Evolutionary conservation across 2,329 filamentous ascomycete genomes (phyloP), one percentile per base, ranked within the genome.

Genomic region (Fusarium veterinarium): DNA sequence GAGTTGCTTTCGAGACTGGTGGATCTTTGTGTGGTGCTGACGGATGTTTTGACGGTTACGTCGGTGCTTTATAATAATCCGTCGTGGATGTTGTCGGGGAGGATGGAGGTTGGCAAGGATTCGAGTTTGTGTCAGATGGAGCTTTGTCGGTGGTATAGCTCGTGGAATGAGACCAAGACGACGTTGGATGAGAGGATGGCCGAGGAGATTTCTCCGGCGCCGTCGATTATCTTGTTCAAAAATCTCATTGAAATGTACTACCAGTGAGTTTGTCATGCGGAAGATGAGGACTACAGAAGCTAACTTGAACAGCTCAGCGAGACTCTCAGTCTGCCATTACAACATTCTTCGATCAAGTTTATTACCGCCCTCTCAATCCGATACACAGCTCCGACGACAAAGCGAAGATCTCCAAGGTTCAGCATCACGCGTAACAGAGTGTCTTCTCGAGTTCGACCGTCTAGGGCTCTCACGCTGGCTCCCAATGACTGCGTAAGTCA

Each of bases 191-290:
- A 74, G 35, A 68, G 72, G 13, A 30, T 49, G 10, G 45, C 49
- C 0, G 61, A 70, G 13, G 53, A 60, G 9, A 38, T 64, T 16
- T 66, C 68, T 2, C 38, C 66, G 2, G 44, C 65, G 1, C 55
- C 62, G 3, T 77, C 75, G 1, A 76, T 77, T 0, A 38, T 68
- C 0, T 16, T 77, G 4, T 77, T 76, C 13, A 75, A 71, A 3
- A 76, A 77, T 28, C 55, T 77, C 4, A 67, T 77, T 8, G 75
- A 77, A 61, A 77, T 77, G 74, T 77, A 77, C 12, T 77, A 77
- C 13, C 75, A 77, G 75, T 77, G 19, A 67, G 75, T 70, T 3
- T 13, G 1, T 1, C 1, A 2, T 0, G 3, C 2, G 10, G 10
- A 1, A 9, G 6, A 0, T 5, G 5, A 2, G 8, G 23, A 7